phyloP scores from a whole-genome alignment of 768 basidiomycete species.

The Mycena venus region DNA sequence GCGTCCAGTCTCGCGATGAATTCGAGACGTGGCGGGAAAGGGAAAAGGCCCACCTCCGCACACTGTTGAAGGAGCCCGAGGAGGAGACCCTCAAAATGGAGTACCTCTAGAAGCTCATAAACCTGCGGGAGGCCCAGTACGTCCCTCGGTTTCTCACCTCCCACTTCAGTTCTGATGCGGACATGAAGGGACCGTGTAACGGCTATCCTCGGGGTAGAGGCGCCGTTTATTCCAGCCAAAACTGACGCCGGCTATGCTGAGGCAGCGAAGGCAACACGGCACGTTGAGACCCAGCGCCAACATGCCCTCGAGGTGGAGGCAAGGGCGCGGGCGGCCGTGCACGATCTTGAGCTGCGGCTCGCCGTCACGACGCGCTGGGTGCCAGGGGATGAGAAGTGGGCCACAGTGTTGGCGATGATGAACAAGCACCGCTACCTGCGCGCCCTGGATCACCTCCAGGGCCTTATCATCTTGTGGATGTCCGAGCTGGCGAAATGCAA shows the following conservation, averaged over 20 bases:
- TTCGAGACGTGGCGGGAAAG: too few species aligned
- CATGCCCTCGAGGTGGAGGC: background rate
- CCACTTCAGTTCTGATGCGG: background rate
- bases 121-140: background rate
- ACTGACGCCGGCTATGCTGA: background rate
- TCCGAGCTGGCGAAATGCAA: conserved; percentile 32
- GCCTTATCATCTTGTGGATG: conserved; percentile 10
- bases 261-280: background rate
- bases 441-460: background rate
- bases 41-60: too few species aligned
- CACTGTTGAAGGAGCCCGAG: too few species aligned
- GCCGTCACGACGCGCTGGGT: conserved; percentile 16
- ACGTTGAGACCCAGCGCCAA: background rate
- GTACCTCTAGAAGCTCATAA: background rate
- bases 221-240: background rate
- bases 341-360: conserved; percentile 12
- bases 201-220: background rate
- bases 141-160: background rate
- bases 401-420: conserved; percentile 1
- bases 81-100: conserved; percentile 1
- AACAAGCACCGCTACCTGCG: conserved; percentile 13
- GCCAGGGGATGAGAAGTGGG: conserved; percentile 12
- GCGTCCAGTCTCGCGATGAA: too few species aligned
- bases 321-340: background rate
- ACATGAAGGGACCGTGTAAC: background rate